Evolutionary conservation across 2,329 filamentous ascomycete species (phyloP).

Genomic region (Fusarium anguioides): DNA sequence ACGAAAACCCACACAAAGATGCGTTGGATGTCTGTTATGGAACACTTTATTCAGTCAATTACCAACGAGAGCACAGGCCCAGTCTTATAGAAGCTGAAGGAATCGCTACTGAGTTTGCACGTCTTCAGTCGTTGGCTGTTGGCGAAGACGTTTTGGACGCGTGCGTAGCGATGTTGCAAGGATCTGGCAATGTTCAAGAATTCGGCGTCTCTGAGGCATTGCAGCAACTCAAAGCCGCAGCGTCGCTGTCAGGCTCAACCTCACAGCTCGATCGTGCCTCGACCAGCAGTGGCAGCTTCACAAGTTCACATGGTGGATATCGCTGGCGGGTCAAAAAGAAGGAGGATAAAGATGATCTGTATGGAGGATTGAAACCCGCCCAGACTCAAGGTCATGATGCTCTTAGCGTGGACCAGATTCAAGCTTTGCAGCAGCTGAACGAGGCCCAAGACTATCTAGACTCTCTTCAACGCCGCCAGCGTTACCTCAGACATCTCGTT

Average conservation of each 20-base stretch:
- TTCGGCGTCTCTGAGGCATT: too few species aligned
- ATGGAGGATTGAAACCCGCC: neutral
- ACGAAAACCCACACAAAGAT: too few species aligned
- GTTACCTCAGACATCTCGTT: neutral
- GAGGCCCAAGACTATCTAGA: neutral
- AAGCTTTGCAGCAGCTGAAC: neutral
- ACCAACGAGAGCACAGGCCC: neutral
- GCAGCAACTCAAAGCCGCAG: neutral
- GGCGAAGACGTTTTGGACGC: neutral
- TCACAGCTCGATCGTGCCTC: neutral
- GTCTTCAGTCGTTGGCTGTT: neutral
- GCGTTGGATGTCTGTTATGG: neutral
- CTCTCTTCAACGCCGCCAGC: neutral
- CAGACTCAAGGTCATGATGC: neutral
- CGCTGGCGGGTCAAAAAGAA: neutral
- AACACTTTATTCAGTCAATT: neutral
- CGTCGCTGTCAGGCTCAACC: too few species aligned
- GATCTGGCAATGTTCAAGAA: neutral
- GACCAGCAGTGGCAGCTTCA: neutral
- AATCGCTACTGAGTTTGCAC: neutral
- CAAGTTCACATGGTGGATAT: neutral
- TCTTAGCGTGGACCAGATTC: neutral
- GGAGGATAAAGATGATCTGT: neutral
- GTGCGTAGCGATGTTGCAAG: neutral
- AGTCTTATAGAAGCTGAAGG: neutral